Conservation (phyloP, 306 rosid genomes). For the Canavalia gladiata region DNA sequence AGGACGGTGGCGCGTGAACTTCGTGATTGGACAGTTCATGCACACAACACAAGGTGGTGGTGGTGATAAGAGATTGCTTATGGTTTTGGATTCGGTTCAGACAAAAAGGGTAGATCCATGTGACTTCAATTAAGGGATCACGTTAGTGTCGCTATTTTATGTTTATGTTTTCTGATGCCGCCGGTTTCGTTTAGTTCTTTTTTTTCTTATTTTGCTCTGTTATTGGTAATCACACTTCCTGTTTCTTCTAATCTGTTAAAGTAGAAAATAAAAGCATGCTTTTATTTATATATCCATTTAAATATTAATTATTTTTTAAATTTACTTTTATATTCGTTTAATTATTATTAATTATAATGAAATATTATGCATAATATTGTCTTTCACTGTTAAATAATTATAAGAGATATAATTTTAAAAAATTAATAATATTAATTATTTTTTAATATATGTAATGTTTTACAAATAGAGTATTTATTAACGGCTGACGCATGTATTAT, state of each 20-base stretch:
- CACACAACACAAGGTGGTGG: not conserved
- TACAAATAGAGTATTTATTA: too few species aligned
- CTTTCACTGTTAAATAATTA: too few species aligned
- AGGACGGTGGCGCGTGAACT: slow-evolving; percentile 49
- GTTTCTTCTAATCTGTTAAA: too few species aligned
- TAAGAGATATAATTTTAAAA: too few species aligned
- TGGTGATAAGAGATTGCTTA: not conserved
- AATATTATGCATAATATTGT: too few species aligned
- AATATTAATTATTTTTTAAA: too few species aligned
- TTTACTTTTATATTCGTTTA: too few species aligned
- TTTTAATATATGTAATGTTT: too few species aligned
- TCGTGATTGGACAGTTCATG: not conserved
- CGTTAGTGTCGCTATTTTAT: slow-evolving; percentile 15
- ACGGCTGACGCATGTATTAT: not conserved
- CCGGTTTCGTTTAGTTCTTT: not conserved
- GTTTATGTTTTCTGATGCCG: not conserved
- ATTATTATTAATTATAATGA: too few species aligned
- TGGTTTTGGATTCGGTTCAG: not conserved
- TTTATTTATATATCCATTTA: too few species aligned
- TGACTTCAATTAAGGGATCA: slow-evolving; percentile 43
- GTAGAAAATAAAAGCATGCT: too few species aligned
- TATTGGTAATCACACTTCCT: not conserved
- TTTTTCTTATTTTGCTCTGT: not conserved
- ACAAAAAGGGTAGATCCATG: slow-evolving; percentile 35
- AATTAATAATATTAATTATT: too few species aligned